These are phyloP conservation scores for Cubamyces lactineus DNA, from an alignment of 768 basidiomycete species.

Conservation along the genomic window DNA sequence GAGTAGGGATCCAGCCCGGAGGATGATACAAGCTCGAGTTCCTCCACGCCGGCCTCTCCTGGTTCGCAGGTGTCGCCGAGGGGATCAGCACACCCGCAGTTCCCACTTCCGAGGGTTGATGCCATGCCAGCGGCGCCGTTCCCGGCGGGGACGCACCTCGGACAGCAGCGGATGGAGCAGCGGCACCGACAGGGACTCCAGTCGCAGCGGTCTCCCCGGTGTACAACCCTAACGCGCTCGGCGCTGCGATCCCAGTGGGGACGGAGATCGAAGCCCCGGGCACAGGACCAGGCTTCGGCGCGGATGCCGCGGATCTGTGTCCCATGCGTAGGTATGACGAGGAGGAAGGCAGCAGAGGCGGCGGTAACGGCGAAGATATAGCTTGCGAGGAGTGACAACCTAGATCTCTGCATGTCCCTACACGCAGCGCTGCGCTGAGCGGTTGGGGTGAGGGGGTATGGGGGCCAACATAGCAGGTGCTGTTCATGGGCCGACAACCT, in stretches of 20 bases:
- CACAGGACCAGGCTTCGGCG: not conserved
- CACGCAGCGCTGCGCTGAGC: not conserved
- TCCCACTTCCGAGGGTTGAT: too few relatives aligned
- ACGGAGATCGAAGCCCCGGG: not conserved
- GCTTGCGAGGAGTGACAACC: not conserved
- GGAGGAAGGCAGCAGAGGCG: too few relatives aligned
- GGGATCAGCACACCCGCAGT: too few relatives aligned
- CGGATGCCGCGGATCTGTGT: not conserved
- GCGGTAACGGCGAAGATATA: not conserved
- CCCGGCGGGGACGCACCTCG: too few relatives aligned
- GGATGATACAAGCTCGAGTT: conserved; percentile 8
- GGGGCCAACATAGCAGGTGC: conserved; percentile 14
- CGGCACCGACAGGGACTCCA: too few relatives aligned
- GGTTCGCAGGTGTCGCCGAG: too few relatives aligned
- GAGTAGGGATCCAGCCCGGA: conserved; percentile 1
- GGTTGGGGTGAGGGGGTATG: not conserved
- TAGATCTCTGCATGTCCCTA: conserved; percentile 1
- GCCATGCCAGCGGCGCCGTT: too few relatives aligned
- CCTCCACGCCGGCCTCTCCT: not conserved
- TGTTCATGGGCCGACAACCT: not conserved
- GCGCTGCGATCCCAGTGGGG: not conserved
- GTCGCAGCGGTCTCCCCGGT: too few relatives aligned
- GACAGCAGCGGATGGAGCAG: too few relatives aligned
- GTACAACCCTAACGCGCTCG: not conserved
- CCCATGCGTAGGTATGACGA: too few relatives aligned